Conservation (phyloP, 2,329 filamentous ascomycete species). For the Chaetomiaceae sp. region DNA sequence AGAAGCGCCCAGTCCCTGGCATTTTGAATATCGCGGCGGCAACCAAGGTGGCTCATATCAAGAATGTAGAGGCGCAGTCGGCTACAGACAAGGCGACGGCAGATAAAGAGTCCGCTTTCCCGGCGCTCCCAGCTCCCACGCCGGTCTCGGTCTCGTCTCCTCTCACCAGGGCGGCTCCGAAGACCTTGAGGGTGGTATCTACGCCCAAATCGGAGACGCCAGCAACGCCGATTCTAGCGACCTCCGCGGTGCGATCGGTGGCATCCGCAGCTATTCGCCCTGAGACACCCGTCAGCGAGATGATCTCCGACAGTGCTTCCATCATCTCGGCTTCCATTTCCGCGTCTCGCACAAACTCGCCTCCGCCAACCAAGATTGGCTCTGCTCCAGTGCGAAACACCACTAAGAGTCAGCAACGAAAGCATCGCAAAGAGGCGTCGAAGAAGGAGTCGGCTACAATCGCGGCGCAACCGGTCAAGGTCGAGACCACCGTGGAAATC, state of each 20-base stretch:
- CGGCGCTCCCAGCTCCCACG: slow-evolving; percentile 48
- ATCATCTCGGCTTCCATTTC: slow-evolving; percentile 68
- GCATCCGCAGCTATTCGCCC: slow-evolving; percentile 41
- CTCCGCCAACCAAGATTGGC: slow-evolving; percentile 62
- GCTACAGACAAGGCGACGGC: slow-evolving; percentile 34
- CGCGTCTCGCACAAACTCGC: slow-evolving; percentile 65
- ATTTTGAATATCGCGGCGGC: slow-evolving; percentile 49
- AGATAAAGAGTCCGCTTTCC: slow-evolving; percentile 41
- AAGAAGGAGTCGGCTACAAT: slow-evolving; percentile 59
- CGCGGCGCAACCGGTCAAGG: slow-evolving; percentile 42
- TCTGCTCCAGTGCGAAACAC: slow-evolving; percentile 64
- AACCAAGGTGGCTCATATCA: slow-evolving; percentile 35
- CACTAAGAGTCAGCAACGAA: slow-evolving; percentile 75
- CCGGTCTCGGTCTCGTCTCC: slow-evolving; percentile 50
- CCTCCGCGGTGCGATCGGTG: slow-evolving; percentile 31
- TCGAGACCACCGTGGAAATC: slow-evolving; percentile 52
- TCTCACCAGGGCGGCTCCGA: slow-evolving; percentile 49
- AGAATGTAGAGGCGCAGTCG: slow-evolving; percentile 31
- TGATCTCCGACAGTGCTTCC: slow-evolving; percentile 72
- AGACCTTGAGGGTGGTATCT: slow-evolving; percentile 66
- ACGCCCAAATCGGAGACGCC: slow-evolving; percentile 59
- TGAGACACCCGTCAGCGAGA: slow-evolving; percentile 69
- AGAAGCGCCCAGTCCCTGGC: slow-evolving; percentile 40
- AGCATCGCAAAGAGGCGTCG: slow-evolving; percentile 64
- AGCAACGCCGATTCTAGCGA: slow-evolving; percentile 27